Percentiles rank a stretch among this genome's conserved stretches.
Evolutionary conservation across 2,329 filamentous ascomycete species (phyloP).

Genomic region (Didymella glomerata): DNA sequence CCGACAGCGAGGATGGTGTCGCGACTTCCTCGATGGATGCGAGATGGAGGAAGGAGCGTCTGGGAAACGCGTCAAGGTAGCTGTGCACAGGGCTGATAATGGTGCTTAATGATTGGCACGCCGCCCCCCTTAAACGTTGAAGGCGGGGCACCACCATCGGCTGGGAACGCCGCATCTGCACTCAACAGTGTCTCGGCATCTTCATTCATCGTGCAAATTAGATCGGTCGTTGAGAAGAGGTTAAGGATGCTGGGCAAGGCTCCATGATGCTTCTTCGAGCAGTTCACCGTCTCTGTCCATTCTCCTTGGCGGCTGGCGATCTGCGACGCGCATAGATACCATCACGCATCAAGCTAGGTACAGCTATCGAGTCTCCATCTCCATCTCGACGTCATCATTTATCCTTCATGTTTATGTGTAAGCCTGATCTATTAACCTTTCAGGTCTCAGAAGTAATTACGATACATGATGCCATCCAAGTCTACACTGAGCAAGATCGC

Average conservation of each 20-base stretch:
- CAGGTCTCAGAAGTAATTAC: neutral
- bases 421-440: neutral
- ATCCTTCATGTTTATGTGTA: constrained; percentile 6
- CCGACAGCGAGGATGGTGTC: constrained; percentile 43
- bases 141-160: constrained; percentile 21
- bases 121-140: constrained; percentile 22
- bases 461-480: neutral
- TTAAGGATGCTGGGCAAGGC: constrained; percentile 7
- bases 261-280: constrained; percentile 3
- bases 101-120: constrained; percentile 18
- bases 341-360: constrained; percentile 14
- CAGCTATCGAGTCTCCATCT: constrained; percentile 12
- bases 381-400: constrained; percentile 27
- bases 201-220: constrained; percentile 12
- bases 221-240: neutral
- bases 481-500: constrained; percentile 39
- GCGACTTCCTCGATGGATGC: constrained; percentile 24
- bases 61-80: constrained; percentile 23
- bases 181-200: constrained; percentile 17
- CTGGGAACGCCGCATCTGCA: constrained; percentile 22
- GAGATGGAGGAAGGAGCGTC: constrained; percentile 23
- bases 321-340: constrained; percentile 16
- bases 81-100: constrained; percentile 24
- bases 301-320: constrained; percentile 24
- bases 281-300: constrained; percentile 15